Percentiles rank a stretch among this genome's conserved stretches.
These are phyloP conservation scores for Suillus alpinus DNA, from an alignment of 768 basidiomycete genomes.

Conservation along the genomic window DNA sequence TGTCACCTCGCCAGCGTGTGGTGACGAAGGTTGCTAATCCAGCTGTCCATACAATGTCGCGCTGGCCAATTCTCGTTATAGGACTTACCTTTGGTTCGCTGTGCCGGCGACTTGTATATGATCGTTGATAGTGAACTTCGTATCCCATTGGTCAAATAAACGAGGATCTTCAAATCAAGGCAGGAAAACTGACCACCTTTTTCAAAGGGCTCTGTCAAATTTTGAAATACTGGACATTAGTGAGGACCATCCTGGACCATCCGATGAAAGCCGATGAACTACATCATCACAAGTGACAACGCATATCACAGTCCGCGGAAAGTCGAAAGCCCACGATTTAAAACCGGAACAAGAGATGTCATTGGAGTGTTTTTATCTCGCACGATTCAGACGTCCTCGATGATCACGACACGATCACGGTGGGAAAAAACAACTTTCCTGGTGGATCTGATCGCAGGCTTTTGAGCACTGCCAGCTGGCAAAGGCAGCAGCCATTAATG, in stretches of 20 bases:
- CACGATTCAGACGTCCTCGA: not conserved
- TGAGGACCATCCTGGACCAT: not conserved
- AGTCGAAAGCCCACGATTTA: not conserved
- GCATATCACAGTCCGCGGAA: not conserved
- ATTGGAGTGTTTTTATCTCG: not conserved
- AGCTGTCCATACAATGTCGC: not conserved
- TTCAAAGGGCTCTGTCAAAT: not conserved
- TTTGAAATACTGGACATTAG: not conserved
- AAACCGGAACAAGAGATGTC: conserved; percentile 18
- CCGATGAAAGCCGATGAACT: not conserved
- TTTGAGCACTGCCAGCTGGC: not conserved
- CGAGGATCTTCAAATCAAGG: not conserved
- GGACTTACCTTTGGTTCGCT: not conserved
- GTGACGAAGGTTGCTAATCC: not conserved
- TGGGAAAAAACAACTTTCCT: not conserved
- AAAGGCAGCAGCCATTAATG: not conserved
- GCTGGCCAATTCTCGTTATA: not conserved
- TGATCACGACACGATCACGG: not conserved
- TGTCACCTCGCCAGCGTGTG: not conserved
- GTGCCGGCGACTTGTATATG: not conserved
- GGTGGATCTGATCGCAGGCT: too few species aligned
- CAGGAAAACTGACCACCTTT: not conserved
- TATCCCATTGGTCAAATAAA: not conserved
- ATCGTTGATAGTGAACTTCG: not conserved
- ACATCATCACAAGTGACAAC: not conserved